phyloP scores from a whole-genome alignment of 2,329 filamentous ascomycete genomes.

The Fusarium nurragi region DNA sequence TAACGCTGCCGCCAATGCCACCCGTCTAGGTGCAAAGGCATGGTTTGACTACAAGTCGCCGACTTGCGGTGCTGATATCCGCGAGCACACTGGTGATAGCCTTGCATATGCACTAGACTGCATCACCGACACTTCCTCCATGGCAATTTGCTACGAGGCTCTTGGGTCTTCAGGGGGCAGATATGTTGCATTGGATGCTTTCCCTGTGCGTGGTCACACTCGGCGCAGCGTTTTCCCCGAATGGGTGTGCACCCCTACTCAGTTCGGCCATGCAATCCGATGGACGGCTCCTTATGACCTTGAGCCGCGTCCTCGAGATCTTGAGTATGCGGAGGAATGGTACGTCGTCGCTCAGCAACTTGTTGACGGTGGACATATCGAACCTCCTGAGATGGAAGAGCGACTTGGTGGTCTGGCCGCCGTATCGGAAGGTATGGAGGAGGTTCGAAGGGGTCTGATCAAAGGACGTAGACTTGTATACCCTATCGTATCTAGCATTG shows the following conservation, averaged over 20 bases:
- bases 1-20: neutral
- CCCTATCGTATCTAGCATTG: neutral
- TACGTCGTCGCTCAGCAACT: neutral
- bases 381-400: neutral
- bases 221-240: neutral
- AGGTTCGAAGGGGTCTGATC: neutral
- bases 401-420: neutral
- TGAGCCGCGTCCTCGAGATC: neutral
- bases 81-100: neutral
- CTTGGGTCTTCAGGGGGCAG: neutral
- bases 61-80: neutral
- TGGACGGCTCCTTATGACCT: neutral
- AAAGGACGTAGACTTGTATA: neutral
- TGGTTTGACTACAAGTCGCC: conserved; percentile 2
- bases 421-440: neutral
- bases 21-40: neutral
- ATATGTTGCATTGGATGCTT: neutral
- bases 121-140: neutral
- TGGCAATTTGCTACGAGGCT: neutral
- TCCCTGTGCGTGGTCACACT: neutral
- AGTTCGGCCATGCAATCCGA: neutral
- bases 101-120: neutral
- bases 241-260: neutral
- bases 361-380: neutral
- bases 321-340: neutral